phyloP scores from a whole-genome alignment of 2,329 filamentous ascomycete species.

The Magnaporthiopsis rhizophila region DNA sequence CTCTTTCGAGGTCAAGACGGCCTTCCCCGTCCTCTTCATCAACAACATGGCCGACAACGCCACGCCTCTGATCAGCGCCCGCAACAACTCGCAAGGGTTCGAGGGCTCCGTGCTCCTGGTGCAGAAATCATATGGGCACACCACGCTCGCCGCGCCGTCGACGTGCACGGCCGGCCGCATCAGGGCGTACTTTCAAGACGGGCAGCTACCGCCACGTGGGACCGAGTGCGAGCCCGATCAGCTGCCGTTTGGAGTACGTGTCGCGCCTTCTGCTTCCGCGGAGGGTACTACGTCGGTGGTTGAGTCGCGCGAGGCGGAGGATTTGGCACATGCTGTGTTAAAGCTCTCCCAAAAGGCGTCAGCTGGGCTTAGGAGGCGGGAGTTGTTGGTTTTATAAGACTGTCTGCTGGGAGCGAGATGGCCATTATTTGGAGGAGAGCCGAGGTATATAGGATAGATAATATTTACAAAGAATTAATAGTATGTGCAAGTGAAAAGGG shows the following conservation, averaged over 20 bases:
- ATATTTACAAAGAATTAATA: not conserved
- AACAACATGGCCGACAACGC: slow-evolving; percentile 35
- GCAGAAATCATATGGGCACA: slow-evolving; percentile 47
- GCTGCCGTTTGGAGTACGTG: not conserved
- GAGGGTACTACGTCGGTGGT: not conserved
- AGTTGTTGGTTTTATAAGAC: not conserved
- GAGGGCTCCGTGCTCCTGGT: slow-evolving; percentile 35
- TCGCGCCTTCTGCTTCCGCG: too few species aligned
- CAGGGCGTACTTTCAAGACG: slow-evolving; percentile 36
- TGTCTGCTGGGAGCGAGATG: too few species aligned
- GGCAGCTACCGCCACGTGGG: slow-evolving; percentile 28
- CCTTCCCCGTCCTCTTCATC: slow-evolving; percentile 35
- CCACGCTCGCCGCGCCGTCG: slow-evolving; percentile 35
- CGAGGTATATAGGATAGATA: not conserved
- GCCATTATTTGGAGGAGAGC: too few species aligned
- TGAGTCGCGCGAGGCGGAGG: too few species aligned
- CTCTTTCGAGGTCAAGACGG: slow-evolving; percentile 24
- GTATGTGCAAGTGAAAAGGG: not conserved
- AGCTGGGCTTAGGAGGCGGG: not conserved
- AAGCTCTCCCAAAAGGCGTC: not conserved
- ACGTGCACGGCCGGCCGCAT: slow-evolving; percentile 34
- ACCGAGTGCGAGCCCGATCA: slow-evolving; percentile 12
- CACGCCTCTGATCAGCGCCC: slow-evolving; percentile 33
- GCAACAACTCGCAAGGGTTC: slow-evolving; percentile 33
- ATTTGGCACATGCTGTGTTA: not conserved